Base-by-base conservation (phyloP, 2,329 filamentous ascomycete genomes). In the Emmonsia crescens region DNA sequence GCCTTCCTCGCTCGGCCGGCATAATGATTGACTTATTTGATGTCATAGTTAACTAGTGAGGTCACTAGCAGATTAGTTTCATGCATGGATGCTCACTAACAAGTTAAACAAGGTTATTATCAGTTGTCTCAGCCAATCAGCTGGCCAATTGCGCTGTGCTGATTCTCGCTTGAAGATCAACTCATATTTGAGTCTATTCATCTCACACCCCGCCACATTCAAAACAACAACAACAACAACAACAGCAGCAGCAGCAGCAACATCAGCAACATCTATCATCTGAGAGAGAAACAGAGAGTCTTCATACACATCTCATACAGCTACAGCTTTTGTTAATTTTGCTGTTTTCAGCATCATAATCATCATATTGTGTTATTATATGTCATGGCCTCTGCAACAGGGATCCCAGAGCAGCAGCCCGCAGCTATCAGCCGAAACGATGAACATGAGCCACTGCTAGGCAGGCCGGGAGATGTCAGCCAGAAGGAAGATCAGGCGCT, bases 361-460 rank as follows among this genome's bases (percentile, higher is more conserved):
- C 62, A 36, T 64, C 62, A 24, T 36, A 56, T 56, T 9, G 8
- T 16, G 10, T 40, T 40, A 14, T 38, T 14, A 14, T 6, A 33
- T 65, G 65, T 56, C 60, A 91, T 91, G 88, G 82, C 87, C 38
- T 89, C 86, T 64, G 81, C 85, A 60, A 87, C 86, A 42, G 85
- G 85, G 60, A 82, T 88, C 62, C 86, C 87, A 29, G 80, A 86
- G 67, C 73, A 74, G 49, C 74, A 76, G 64, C 74, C 76, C 58
- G 72, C 76, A 61, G 71, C 72, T 62, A 68, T 72, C 64, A 67
- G 69, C 24, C 60, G 56, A 1, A n/a, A 31, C 14, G 31, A 33
- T 21, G 87, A 90, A 70, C 80, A 86, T 59, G 85, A 89, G 69
- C 89, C 89, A 66, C 78, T 93, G 60, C 79, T 93, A 38, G 88